These are phyloP conservation scores for Populus tomentosa DNA, from an alignment of 441 rosid species.

Conservation along the genomic window DNA sequence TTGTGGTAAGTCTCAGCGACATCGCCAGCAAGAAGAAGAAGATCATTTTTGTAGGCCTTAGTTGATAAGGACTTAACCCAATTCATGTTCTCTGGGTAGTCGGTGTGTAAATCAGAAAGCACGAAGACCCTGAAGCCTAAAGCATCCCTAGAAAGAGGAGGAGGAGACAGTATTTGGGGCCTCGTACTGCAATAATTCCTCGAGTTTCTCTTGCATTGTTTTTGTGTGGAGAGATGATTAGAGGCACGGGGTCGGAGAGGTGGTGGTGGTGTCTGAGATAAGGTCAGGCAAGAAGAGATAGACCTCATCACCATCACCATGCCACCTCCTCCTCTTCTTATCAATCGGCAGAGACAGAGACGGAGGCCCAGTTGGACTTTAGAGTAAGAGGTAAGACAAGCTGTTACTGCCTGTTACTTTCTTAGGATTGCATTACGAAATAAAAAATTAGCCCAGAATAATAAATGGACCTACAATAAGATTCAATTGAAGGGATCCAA, in stretches of 20 bases:
- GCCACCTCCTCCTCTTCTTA: not conserved
- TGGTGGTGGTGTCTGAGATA: slow-evolving; percentile 13
- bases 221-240: not conserved
- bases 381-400: too few species aligned
- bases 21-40: slow-evolving; percentile 63
- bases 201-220: not conserved
- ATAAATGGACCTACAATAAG: not conserved
- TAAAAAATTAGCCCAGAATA: not conserved
- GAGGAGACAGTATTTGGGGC: slow-evolving; percentile 25
- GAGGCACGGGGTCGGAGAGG: not conserved
- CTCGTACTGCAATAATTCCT: slow-evolving; percentile 17
- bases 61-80: slow-evolving; percentile 50
- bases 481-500: not conserved
- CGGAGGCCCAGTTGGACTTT: not conserved
- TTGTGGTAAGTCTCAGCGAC: slow-evolving; percentile 51
- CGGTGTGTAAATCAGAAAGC: slow-evolving; percentile 62
- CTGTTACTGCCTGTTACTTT: too few species aligned
- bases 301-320: slow-evolving; percentile 24
- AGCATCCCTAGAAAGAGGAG: slow-evolving; percentile 10
- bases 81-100: slow-evolving; percentile 52
- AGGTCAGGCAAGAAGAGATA: slow-evolving; percentile 19
- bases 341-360: not conserved
- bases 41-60: slow-evolving; percentile 31
- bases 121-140: slow-evolving; percentile 42
- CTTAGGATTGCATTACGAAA: not conserved